Percentiles rank a stretch among this genome's conserved stretches.
Conservation (phyloP, 768 basidiomycete genomes). For the Lactifluus rugatus region DNA sequence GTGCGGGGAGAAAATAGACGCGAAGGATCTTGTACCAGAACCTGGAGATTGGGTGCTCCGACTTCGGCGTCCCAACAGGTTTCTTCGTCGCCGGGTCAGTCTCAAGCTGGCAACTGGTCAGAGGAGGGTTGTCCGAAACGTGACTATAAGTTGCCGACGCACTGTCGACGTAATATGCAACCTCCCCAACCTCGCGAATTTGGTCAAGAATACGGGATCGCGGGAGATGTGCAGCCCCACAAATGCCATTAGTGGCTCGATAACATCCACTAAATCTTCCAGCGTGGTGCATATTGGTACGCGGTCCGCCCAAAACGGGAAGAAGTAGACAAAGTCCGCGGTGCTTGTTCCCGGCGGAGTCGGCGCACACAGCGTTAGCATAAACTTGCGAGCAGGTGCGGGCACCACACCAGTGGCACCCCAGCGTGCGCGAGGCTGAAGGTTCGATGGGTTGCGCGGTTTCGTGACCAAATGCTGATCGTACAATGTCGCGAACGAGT, state of each 20-base stretch:
- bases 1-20: conserved; percentile 72
- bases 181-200: conserved; percentile 71
- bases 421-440: conserved; percentile 54
- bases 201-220: conserved; percentile 67
- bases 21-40: conserved; percentile 84
- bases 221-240: conserved; percentile 75
- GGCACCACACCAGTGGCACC: conserved; percentile 44
- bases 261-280: conserved; percentile 64
- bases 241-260: conserved; percentile 73
- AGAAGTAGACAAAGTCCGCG: conserved; percentile 85
- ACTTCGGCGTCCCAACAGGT: conserved; percentile 42
- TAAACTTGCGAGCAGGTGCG: conserved; percentile 47
- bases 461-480: conserved; percentile 39
- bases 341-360: conserved; percentile 67
- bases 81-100: conserved; percentile 56
- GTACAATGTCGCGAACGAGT: conserved; percentile 64
- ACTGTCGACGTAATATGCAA: conserved; percentile 50
- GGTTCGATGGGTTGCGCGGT: conserved; percentile 53
- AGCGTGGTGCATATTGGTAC: conserved; percentile 54
- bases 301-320: conserved; percentile 67
- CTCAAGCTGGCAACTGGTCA: conserved; percentile 29
- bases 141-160: conserved; percentile 16
- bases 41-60: conserved; percentile 48
- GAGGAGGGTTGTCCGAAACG: not conserved
- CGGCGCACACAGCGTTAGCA: conserved; percentile 71